Percentiles rank a stretch among this genome's conserved stretches.
These are phyloP conservation scores for Mucor indicus DNA, from an alignment of 371 early-diverging fungal genomes.

Conservation along the genomic window DNA sequence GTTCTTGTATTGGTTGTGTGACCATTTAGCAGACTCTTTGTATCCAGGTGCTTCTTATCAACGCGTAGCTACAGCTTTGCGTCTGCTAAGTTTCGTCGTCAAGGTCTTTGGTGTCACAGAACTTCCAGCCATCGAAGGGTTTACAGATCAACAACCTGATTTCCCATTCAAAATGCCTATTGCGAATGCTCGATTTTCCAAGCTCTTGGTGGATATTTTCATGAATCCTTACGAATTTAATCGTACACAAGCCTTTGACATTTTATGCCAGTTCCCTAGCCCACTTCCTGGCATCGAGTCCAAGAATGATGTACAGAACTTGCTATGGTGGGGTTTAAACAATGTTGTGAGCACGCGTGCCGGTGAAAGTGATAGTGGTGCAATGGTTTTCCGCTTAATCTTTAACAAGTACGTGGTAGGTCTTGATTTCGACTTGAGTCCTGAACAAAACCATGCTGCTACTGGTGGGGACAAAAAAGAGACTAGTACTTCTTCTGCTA, in stretches of 20 bases:
- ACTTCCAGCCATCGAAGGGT: slow-evolving; percentile 47
- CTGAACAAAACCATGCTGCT: slow-evolving; percentile 24
- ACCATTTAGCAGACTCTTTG: slow-evolving; percentile 34
- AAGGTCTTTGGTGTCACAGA: slow-evolving; percentile 55
- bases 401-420: slow-evolving; percentile 74
- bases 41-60: slow-evolving; percentile 67
- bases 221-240: slow-evolving; percentile 72
- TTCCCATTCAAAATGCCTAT: slow-evolving; percentile 58
- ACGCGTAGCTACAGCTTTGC: slow-evolving; percentile 55
- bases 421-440: slow-evolving; percentile 46
- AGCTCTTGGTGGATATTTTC: slow-evolving; percentile 56
- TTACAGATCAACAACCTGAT: slow-evolving; percentile 36
- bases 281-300: slow-evolving; percentile 55
- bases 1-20: slow-evolving; percentile 43
- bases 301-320: slow-evolving; percentile 40
- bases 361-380: slow-evolving; percentile 82
- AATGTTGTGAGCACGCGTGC: slow-evolving; percentile 69
- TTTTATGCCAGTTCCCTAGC: slow-evolving; percentile 56
- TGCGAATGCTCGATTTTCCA: slow-evolving; percentile 43
- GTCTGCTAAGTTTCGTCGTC: slow-evolving; percentile 43
- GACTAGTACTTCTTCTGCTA: slow-evolving; percentile 1
- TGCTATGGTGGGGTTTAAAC: slow-evolving; percentile 65
- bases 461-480: no score
- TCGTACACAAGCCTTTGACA: slow-evolving; percentile 61
- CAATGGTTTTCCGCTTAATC: slow-evolving; percentile 71